Conservation (phyloP, 1,139 yeast genomes). For the Blastobotrys serpentis region DNA sequence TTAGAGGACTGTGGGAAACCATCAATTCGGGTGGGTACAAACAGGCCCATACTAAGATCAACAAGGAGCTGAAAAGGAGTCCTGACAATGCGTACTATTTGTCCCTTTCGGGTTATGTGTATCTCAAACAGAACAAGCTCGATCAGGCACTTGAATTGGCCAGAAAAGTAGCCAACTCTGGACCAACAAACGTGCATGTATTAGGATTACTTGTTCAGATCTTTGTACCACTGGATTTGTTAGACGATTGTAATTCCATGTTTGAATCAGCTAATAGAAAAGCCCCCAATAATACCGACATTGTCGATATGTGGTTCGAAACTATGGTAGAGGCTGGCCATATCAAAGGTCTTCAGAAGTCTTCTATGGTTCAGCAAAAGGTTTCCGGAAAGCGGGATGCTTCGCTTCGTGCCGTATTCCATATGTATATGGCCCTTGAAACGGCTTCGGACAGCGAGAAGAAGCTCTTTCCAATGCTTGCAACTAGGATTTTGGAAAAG, state of each 20-base stretch:
- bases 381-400: constrained; percentile 38
- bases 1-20: constrained; percentile 41
- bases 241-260: constrained; percentile 43
- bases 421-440: constrained; percentile 33
- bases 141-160: constrained; percentile 48
- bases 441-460: constrained; percentile 42
- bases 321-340: constrained; percentile 35
- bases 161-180: constrained; percentile 43
- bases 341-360: constrained; percentile 37
- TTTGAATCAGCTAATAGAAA: constrained; percentile 59
- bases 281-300: constrained; percentile 47
- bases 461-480: constrained; percentile 55
- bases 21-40: constrained; percentile 55
- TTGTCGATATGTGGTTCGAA: constrained; percentile 40
- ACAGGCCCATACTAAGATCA: constrained; percentile 52
- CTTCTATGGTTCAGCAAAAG: constrained; percentile 37
- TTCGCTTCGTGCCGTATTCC: constrained; percentile 48
- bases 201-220: constrained; percentile 43
- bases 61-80: constrained; percentile 50
- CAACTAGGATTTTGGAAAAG: constrained; percentile 51
- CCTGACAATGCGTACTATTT: constrained; percentile 56
- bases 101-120: constrained; percentile 50
- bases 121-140: constrained; percentile 45
- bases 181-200: constrained; percentile 57
- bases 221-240: constrained; percentile 38